Evolutionary conservation across 306 rosid species (phyloP), one percentile per base, ranked within the genome.

Genomic region (Cyclanthera cordifolia): DNA sequence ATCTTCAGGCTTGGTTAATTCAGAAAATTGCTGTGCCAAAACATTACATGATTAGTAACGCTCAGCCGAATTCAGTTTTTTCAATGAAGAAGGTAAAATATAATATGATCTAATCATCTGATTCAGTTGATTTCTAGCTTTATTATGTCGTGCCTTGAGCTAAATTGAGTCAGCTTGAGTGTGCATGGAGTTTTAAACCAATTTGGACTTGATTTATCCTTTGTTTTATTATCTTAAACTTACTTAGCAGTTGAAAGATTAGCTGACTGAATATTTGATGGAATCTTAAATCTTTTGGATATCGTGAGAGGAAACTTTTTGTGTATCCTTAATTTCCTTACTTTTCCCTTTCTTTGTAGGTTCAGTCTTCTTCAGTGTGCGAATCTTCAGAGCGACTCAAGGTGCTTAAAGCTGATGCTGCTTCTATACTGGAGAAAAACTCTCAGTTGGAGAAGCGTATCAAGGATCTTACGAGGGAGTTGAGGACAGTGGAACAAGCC

Each of bases 401-500:
- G 69, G 69, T 15, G 54, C 77, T 88, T 58, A 90, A 81, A 73
- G 64, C 74, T 8, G 83, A 90, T 52, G 83, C 84, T 60, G 73
- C 24, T 60, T 79, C 82, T 2, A 74, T 79, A 1, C 75, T 76
- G 4, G 77, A 80, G 65, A 86, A 81, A 75, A 90, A 88, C 78
- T 63, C 73, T 2, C 82, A 76, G 79, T 70, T 87, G 76, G 80
- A 80, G 75, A 86, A 72, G 78, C 69, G 77, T 80, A 72, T 87
- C 4, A 79, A 77, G 69, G 77, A 61, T 46, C 82, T 90, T 25
- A 81, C 79, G 59, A 87, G 80, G 43, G 86, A 69, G 72, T 72
- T 88, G 61, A 84, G 84, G 77, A 55, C 79, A 54, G 82, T 88
- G 17, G 95, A 86, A 72, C 89, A 84, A 74, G 87, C 84, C 49